These are phyloP conservation scores for Nigrospora sphaerica DNA, from an alignment of 2,329 filamentous ascomycete genomes.

Conservation along the genomic window DNA sequence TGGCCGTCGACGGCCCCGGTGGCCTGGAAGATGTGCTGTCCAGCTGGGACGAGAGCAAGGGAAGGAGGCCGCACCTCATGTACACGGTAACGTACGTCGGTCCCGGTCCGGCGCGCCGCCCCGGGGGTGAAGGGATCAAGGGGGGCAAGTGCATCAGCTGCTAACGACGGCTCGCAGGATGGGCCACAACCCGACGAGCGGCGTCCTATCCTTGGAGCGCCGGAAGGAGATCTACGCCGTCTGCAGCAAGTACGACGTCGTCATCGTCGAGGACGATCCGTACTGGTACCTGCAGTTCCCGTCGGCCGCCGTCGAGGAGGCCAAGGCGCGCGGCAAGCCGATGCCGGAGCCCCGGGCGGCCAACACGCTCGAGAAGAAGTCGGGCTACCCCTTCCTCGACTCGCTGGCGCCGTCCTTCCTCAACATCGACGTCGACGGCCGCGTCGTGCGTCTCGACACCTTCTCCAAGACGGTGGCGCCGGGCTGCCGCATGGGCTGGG, in stretches of 20 bases:
- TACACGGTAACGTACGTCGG: conserved; percentile 78
- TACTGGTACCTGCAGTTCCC: conserved; percentile 95
- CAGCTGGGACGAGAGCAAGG: conserved; percentile 72
- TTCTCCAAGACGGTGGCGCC: conserved; percentile 92
- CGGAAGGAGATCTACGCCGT: conserved; percentile 73
- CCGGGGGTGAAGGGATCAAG: not conserved
- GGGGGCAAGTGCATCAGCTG: no score
- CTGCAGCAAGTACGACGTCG: conserved; percentile 76
- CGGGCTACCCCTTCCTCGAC: conserved; percentile 74
- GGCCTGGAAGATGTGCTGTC: conserved; percentile 71
- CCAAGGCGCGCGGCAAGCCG: conserved; percentile 36
- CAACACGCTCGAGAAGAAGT: conserved; percentile 26
- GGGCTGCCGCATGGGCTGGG: conserved; percentile 84
- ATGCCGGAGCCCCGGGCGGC: conserved; percentile 22
- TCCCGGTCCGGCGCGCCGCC: not conserved
- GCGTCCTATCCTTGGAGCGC: conserved; percentile 65
- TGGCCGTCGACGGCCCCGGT: conserved; percentile 66
- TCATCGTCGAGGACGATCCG: conserved; percentile 91
- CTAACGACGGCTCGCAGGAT: conserved; percentile 39
- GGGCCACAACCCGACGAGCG: conserved; percentile 83
- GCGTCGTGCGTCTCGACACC: conserved; percentile 84
- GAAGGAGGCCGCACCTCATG: conserved; percentile 73
- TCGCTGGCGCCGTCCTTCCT: conserved; percentile 78
- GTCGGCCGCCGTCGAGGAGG: conserved; percentile 49
- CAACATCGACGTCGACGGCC: conserved; percentile 73